Conservation (phyloP, 345 rosid genomes). For the Pseudoturritis turrita region DNA sequence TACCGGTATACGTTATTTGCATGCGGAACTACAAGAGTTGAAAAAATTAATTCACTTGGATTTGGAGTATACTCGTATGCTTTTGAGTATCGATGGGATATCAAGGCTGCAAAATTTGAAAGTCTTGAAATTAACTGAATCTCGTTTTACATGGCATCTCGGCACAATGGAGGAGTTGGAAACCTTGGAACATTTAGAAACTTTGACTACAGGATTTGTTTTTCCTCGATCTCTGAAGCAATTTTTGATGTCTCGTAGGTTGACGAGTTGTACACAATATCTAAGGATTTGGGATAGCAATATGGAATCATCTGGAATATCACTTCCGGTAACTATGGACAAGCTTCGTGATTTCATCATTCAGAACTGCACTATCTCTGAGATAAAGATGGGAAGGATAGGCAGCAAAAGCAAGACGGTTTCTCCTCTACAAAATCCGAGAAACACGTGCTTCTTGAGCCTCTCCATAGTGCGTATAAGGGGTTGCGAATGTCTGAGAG, state of each 20-base stretch:
- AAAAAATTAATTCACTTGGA: neutral
- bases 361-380: rapidly evolving
- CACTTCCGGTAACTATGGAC: neutral
- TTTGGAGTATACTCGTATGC: rapidly evolving
- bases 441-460: neutral
- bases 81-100: neutral
- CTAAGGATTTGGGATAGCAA: neutral
- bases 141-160: neutral
- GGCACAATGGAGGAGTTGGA: neutral
- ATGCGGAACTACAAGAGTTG: neutral
- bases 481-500: rapidly evolving
- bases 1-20: neutral
- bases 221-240: rapidly evolving
- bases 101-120: neutral
- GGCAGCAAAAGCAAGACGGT: neutral
- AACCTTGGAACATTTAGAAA: neutral
- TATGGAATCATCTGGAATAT: neutral
- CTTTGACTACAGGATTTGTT: rapidly evolving
- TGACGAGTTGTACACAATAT: neutral
- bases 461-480: rapidly evolving
- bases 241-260: neutral
- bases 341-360: neutral
- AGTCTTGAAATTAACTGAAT: rapidly evolving
- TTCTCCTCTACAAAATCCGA: neutral
- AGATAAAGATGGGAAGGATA: neutral